Conservation (phyloP, 176 grass and related monocot genomes). For the Phragmites australis region DNA sequence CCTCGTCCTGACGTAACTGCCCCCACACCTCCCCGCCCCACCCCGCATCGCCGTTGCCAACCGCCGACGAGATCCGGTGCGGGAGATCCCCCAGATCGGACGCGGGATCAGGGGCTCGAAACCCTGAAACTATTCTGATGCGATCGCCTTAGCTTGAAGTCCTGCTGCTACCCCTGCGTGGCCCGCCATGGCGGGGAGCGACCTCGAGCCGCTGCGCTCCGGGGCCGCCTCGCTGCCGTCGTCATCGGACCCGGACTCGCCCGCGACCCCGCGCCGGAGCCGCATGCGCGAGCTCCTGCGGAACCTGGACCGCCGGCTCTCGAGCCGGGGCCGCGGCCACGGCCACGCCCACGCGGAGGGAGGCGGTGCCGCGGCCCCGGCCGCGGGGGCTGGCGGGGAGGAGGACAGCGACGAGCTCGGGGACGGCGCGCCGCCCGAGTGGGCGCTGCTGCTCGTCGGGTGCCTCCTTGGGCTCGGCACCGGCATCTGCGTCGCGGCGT, state of each 20-base stretch:
- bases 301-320: slow-evolving; percentile 60
- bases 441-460: slow-evolving; percentile 89
- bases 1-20: slow-evolving; percentile 14
- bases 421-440: slow-evolving; percentile 94
- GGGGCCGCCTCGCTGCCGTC: slow-evolving; percentile 42
- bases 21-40: not conserved
- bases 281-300: slow-evolving; percentile 48
- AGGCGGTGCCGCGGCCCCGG: slow-evolving; percentile 18
- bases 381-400: slow-evolving; percentile 30
- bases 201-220: slow-evolving; percentile 56
- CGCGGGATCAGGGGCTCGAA: not conserved
- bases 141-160: slow-evolving; percentile 8
- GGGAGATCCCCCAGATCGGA: slow-evolving; percentile 31
- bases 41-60: slow-evolving; percentile 41
- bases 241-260: slow-evolving; percentile 43
- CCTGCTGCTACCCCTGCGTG: not conserved
- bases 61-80: slow-evolving; percentile 47
- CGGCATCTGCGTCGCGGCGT: slow-evolving; percentile 83
- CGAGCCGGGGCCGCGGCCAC: slow-evolving; percentile 38
- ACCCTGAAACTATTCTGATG: slow-evolving; percentile 18
- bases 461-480: slow-evolving; percentile 95
- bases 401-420: slow-evolving; percentile 72
- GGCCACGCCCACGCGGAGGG: slow-evolving; percentile 14
- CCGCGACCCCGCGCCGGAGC: slow-evolving; percentile 37
- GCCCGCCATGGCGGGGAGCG: slow-evolving; percentile 56